These are phyloP conservation scores for Cryoendolithus antarcticus DNA, from an alignment of 2,329 filamentous ascomycete species.

Conservation along the genomic window DNA sequence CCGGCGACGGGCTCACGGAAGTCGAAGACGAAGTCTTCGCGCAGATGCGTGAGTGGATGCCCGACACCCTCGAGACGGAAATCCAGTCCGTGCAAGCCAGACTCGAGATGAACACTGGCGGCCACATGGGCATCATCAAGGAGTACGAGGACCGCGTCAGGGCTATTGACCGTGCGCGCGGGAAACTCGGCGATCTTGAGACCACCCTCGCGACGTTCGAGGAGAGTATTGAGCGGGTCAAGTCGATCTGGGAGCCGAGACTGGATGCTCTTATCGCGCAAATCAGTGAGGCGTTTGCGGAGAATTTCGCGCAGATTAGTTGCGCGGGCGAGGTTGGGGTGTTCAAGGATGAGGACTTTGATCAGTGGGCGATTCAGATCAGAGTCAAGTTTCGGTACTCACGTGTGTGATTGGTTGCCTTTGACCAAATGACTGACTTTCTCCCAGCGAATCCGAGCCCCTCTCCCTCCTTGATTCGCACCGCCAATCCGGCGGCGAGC, in stretches of 20 bases:
- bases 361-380: constrained; percentile 86
- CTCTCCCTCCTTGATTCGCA: constrained; percentile 80
- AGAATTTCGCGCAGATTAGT: constrained; percentile 88
- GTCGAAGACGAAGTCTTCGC: constrained; percentile 20
- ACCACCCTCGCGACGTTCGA: constrained; percentile 44
- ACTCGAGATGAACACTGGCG: constrained; percentile 58
- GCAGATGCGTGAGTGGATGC: constrained; percentile 27
- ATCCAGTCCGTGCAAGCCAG: constrained; percentile 63
- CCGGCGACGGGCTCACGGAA: constrained; percentile 12
- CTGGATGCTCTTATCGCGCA: constrained; percentile 64
- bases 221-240: constrained; percentile 51
- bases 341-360: constrained; percentile 80
- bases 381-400: constrained; percentile 80
- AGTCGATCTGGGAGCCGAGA: constrained; percentile 67
- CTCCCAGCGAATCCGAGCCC: constrained; percentile 57
- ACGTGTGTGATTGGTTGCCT: no score
- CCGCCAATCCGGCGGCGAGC: constrained; percentile 90
- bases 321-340: constrained; percentile 85
- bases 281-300: constrained; percentile 82
- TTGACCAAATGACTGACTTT: constrained; percentile 11
- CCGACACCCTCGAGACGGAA: constrained; percentile 56
- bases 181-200: constrained; percentile 45
- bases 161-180: constrained; percentile 53
- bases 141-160: constrained; percentile 63
- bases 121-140: constrained; percentile 60